Evolutionary conservation across 1,284 basidiomycete genomes (phyloP).

Genomic region (Melampsora americana): DNA sequence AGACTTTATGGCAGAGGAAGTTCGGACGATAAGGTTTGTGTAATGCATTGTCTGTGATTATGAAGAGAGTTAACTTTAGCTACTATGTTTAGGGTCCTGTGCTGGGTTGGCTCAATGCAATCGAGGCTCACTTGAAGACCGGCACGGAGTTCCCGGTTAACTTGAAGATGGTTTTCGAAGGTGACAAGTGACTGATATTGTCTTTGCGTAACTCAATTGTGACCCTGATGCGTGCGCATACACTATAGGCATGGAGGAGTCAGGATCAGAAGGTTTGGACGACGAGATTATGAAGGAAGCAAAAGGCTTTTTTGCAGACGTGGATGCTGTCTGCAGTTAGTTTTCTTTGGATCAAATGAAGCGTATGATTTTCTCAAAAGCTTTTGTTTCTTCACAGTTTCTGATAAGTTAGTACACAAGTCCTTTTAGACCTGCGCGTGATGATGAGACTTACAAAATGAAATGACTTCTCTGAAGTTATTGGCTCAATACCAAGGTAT

Average conservation of each 20-base stretch:
- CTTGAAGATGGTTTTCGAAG: slow-evolving; percentile 86
- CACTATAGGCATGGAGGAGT: slow-evolving; percentile 80
- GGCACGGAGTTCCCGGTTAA: slow-evolving; percentile 84
- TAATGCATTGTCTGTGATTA: no score
- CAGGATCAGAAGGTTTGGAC: slow-evolving; percentile 86
- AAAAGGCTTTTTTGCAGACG: slow-evolving; percentile 77
- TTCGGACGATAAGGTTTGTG: slow-evolving; percentile 72
- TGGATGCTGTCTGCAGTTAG: slow-evolving; percentile 82
- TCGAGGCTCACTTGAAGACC: slow-evolving; percentile 77
- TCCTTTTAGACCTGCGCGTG: neutral
- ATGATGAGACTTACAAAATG: neutral
- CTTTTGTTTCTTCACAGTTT: slow-evolving; percentile 45
- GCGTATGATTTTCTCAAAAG: no score
- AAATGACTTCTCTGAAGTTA: slow-evolving; percentile 50
- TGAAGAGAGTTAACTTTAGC: no score
- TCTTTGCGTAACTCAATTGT: no score
- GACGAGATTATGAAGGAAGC: slow-evolving; percentile 80
- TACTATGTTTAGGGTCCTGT: slow-evolving; percentile 60
- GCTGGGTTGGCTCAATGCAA: slow-evolving; percentile 88
- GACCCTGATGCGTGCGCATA: no score
- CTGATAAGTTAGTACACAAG: slow-evolving; percentile 50
- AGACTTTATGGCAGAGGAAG: slow-evolving; percentile 83
- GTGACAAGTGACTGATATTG: no score
- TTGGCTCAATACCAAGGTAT: slow-evolving; percentile 56
- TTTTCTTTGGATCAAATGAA: no score